These are phyloP conservation scores for Themeda triandra DNA, from an alignment of 176 grass and related monocot genomes.

Conservation along the genomic window DNA sequence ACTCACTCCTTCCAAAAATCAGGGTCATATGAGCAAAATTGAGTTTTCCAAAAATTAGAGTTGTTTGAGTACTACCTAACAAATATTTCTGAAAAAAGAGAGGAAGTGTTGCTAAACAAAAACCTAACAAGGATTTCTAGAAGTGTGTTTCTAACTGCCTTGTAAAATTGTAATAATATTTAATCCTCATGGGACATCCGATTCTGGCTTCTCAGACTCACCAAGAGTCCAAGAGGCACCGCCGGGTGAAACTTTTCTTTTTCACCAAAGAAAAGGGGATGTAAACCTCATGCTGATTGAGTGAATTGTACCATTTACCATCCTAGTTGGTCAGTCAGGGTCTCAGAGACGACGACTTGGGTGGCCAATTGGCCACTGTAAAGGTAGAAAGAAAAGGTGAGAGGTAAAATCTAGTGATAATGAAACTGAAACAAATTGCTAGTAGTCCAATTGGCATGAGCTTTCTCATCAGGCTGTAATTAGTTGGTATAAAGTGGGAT, in stretches of 20 bases:
- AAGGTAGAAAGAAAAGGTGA: background rate
- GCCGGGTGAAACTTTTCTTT: background rate
- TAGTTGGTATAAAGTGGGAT: constrained; percentile 7
- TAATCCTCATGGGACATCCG: background rate
- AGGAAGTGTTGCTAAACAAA: background rate
- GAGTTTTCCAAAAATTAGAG: too few species aligned
- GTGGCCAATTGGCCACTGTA: background rate
- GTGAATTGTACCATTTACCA: background rate
- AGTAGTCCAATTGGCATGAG: background rate
- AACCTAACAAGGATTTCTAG: background rate
- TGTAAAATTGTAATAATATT: background rate
- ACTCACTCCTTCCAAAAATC: too few species aligned
- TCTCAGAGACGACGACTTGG: background rate
- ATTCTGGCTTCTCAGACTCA: background rate
- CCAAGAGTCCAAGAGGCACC: background rate
- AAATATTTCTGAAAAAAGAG: background rate
- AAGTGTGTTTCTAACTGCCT: background rate
- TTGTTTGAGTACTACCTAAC: too few species aligned
- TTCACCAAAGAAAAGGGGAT: background rate
- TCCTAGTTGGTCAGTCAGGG: background rate
- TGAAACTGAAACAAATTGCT: background rate
- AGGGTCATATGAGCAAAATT: too few species aligned
- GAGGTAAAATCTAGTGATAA: background rate
- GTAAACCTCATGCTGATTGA: background rate
- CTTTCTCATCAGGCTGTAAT: background rate